Evolutionary conservation across 2,329 filamentous ascomycete species (phyloP).

Genomic region (Diaporthe sp.): DNA sequence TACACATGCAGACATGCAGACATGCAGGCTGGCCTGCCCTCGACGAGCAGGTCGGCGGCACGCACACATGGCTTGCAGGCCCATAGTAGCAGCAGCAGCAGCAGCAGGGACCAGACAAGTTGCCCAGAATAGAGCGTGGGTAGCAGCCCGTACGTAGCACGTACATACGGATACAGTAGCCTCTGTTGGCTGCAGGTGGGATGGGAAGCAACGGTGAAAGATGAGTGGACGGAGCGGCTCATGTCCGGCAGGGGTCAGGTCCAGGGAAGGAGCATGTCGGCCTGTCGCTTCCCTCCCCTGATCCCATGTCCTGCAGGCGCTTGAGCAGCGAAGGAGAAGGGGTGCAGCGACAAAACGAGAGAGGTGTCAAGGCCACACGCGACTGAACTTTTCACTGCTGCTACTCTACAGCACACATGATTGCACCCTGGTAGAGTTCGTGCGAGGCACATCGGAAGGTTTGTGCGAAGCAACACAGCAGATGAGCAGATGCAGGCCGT

Average conservation of each 20-base stretch:
- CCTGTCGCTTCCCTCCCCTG: slow-evolving; percentile 21
- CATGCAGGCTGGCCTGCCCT: slow-evolving; percentile 22
- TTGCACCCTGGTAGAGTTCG: not conserved
- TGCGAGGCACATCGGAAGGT: not conserved
- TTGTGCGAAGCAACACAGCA: slow-evolving; percentile 2
- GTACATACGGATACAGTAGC: slow-evolving; percentile 15
- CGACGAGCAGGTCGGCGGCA: slow-evolving; percentile 37
- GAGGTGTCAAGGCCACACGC: slow-evolving; percentile 28
- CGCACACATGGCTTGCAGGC: slow-evolving; percentile 21
- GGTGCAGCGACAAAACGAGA: slow-evolving; percentile 38
- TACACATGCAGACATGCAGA: slow-evolving; percentile 9
- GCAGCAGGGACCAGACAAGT: slow-evolving; percentile 7
- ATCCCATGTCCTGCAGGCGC: slow-evolving; percentile 33
- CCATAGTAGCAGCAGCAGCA: not conserved
- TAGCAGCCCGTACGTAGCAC: slow-evolving; percentile 16
- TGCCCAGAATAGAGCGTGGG: slow-evolving; percentile 40
- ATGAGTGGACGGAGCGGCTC: slow-evolving; percentile 39
- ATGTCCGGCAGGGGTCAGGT: slow-evolving; percentile 27
- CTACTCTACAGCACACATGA: not conserved
- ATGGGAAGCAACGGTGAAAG: slow-evolving; percentile 30
- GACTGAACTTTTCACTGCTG: not conserved
- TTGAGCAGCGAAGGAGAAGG: slow-evolving; percentile 29
- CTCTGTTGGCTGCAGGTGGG: not conserved
- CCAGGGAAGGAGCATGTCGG: slow-evolving; percentile 25
- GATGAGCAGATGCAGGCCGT: not conserved